Base-by-base conservation (phyloP, 1,284 basidiomycete species). In the Ceratobasidium sp. region DNA sequence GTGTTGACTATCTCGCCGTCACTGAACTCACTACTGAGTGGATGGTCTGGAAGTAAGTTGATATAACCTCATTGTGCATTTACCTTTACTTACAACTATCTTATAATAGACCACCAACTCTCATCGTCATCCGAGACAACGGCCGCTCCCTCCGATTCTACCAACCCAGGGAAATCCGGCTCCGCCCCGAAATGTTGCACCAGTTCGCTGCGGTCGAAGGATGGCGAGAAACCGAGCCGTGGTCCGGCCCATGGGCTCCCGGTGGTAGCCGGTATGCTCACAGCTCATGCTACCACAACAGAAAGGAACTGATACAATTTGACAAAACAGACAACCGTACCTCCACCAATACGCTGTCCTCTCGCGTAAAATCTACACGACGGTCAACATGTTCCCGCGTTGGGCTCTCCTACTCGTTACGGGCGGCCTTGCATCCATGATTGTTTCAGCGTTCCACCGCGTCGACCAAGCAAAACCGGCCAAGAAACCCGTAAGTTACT, bases 1-100 rank as follows among this genome's bases (percentile, higher is more conserved):
- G 94, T 78, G 91, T 95, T 78, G 93, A 95, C 86, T 95, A 95
- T 84, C 85, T 94, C 80, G 91, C 93, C 80, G 94, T 95, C 80
- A 95, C 94, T 1, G 85, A 87, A 73, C 84, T 95, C 80, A 95
- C 94, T 60, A 94, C 93, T 4, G 93, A 93, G 83, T 95, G 94
- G 94, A 87, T 83, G 56, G 84, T 95, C 70, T 95, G 94, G 94
- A 89, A 90, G 94, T 94, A 83, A 80, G 92, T 79, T 33, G 85
- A 46, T 80, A n/a, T 60, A 28, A n/a, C 49, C 44, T 13, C 46
- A 6, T 20, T 28, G n/a, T 13, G 20, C 33, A 46, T 58, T 44
- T 44, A 46, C 55, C 9, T 13, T 66, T 61, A 56, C 56, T 60
- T 44, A 71, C 77, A 10, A 81, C 40, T 26, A 77, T 77, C 77